Percentiles rank a stretch among this genome's conserved stretches.
Conservation (phyloP, 495 filamentous ascomycete genomes). For the Rostrohypoxylon terebratum region DNA sequence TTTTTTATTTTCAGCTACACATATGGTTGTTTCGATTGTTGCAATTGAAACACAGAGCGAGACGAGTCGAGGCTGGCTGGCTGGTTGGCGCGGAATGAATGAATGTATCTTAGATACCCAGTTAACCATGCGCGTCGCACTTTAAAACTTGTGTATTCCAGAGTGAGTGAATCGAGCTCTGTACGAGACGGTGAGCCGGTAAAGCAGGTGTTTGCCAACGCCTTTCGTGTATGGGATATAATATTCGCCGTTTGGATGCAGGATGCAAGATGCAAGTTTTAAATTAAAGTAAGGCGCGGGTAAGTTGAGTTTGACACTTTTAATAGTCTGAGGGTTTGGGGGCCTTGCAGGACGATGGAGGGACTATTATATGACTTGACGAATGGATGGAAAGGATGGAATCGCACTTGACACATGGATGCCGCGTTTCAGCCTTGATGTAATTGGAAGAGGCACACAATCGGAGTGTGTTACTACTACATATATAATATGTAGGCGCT, state of each 20-base stretch:
- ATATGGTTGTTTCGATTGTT: constrained; percentile 15
- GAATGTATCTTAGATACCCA: constrained; percentile 3
- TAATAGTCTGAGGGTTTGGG: constrained; percentile 8
- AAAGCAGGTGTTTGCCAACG: background rate
- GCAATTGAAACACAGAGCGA: constrained; percentile 8
- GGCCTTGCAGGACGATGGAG: constrained; percentile 35
- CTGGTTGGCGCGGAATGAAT: background rate
- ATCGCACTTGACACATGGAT: constrained; percentile 4
- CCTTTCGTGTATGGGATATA: background rate
- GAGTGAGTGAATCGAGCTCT: background rate
- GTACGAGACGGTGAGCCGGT: background rate
- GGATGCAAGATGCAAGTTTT: constrained; percentile 24
- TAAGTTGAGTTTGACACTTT: constrained; percentile 12
- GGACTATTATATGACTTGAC: constrained; percentile 23
- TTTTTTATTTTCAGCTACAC: constrained; percentile 26
- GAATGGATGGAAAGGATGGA: constrained; percentile 25
- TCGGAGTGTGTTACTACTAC: constrained; percentile 1
- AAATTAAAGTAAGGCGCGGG: constrained; percentile 10
- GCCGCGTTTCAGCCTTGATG: constrained; percentile 35
- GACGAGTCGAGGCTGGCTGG: constrained; percentile 5
- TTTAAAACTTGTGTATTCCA: constrained; percentile 1
- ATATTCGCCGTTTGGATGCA: constrained; percentile 15
- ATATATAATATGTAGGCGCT: too few species aligned
- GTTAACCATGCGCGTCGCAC: constrained; percentile 4
- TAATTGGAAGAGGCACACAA: constrained; percentile 1